Percentiles rank a stretch among this genome's conserved stretches.
These are phyloP conservation scores for Grosmannia clavigera DNA, from an alignment of 2,329 filamentous ascomycete genomes.

Conservation along the genomic window DNA sequence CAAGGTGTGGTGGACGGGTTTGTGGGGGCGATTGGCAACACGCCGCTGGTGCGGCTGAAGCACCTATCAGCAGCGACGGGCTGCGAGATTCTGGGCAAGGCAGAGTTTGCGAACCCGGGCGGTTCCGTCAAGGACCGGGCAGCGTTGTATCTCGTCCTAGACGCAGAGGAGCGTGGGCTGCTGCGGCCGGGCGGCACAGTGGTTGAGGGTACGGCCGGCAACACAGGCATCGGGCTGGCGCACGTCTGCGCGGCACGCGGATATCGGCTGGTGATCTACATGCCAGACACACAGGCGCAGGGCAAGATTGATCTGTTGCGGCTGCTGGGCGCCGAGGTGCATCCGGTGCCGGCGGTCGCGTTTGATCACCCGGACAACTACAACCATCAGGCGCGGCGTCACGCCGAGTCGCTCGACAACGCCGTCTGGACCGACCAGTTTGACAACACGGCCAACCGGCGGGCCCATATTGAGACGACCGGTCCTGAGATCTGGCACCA, in stretches of 20 bases:
- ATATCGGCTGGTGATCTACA: conserved; percentile 96
- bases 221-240: conserved; percentile 94
- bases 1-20: conserved; percentile 70
- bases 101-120: conserved; percentile 97
- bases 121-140: conserved; percentile 94
- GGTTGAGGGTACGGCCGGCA: conserved; percentile 92
- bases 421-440: conserved; percentile 99
- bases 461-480: conserved; percentile 92
- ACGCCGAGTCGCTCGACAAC: conserved; percentile 76
- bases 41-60: conserved; percentile 83
- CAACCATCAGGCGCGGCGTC: conserved; percentile 86
- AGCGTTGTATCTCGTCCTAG: conserved; percentile 82
- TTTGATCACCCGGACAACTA: conserved; percentile 96
- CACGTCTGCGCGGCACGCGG: conserved; percentile 89
- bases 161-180: conserved; percentile 80
- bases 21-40: conserved; percentile 95
- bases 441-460: conserved; percentile 87
- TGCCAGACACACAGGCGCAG: conserved; percentile 97
- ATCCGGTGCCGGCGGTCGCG: conserved; percentile 88
- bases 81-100: conserved; percentile 90
- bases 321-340: conserved; percentile 84
- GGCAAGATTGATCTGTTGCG: conserved; percentile 92
- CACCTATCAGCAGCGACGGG: conserved; percentile 80
- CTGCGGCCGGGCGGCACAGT: conserved; percentile 71
- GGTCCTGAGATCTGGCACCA: conserved; percentile 96